Evolutionary conservation across 2,329 filamentous ascomycete genomes (phyloP), one percentile per base, ranked within the genome.

Genomic region (Fusarium vanettenii): DNA sequence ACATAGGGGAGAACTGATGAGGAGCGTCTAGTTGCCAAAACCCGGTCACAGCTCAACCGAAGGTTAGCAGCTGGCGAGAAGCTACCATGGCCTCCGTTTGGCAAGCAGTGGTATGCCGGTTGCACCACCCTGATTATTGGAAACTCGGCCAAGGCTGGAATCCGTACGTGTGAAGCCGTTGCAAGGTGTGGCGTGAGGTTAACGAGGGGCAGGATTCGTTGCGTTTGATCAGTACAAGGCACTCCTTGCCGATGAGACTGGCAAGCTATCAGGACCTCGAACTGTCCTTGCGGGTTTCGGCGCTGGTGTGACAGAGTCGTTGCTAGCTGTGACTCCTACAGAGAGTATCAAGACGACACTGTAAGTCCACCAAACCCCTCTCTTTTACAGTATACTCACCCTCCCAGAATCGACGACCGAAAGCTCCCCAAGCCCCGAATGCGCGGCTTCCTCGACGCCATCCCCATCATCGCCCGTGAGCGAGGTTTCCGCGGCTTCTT

Each of bases 281-380:
- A 98, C 96, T 2, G 97, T 98, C 2, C 90, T 98, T 68, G 95
- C 95, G 45, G 97, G 97, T 4, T 98, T 99, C 80, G 94, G 96
- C 69, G 97, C 97, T 10, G 97, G 97, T 66, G 94, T 97, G 61
- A 98, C 96, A 4, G 97, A 99, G 86, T 97, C 94, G 5, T 85
- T 98, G 61, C 86, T 99, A 4, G 97, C 97, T 13, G 97, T 99
- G 37, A 99, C 97, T 37, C 97, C 97, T 0, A 98, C 97, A 69
- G 97, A 99, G 86, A 97, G 94, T 80, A 98, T 99, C 85, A 99
- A 99, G 88, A 99, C 97, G 60, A 97, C 97, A 77, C 87, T 99
- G 89, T 93, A 82, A 64, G 74, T 61, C 39, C n/a, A 0, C 8
- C 4, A 14, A 13, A 11, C 52, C n/a, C 22, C n/a, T 6, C 43